Conservation (phyloP, 2,329 filamentous ascomycete genomes). For the Blastomyces percursus region DNA sequence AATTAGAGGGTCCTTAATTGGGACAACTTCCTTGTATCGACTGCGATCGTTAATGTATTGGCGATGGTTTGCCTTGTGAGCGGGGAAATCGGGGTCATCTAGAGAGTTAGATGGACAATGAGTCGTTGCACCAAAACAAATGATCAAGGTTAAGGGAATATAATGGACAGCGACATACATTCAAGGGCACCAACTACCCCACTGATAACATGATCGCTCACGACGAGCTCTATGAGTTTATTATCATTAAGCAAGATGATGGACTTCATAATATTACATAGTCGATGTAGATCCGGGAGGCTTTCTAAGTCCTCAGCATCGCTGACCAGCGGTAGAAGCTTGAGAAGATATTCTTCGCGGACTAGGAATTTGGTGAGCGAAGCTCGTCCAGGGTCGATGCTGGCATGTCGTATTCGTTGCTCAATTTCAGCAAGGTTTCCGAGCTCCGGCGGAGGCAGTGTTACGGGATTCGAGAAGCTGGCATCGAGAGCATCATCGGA, state of each 20-base stretch:
- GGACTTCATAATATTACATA: conserved; percentile 98
- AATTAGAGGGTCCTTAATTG: conserved; percentile 71
- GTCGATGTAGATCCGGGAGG: conserved; percentile 69
- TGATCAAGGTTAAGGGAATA: neutral
- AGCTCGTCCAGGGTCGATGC: conserved; percentile 59
- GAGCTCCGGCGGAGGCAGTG: conserved; percentile 69
- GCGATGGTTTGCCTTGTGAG: conserved; percentile 93
- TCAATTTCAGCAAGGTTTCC: conserved; percentile 77
- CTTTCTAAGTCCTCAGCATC: conserved; percentile 89
- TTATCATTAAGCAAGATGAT: conserved; percentile 92
- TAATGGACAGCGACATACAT: conserved; percentile 40
- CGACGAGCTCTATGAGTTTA: conserved; percentile 83
- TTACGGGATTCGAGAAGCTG: conserved; percentile 53
- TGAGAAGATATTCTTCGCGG: conserved; percentile 72
- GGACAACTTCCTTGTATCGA: conserved; percentile 91
- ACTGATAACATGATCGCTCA: conserved; percentile 77
- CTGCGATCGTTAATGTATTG: conserved; percentile 83
- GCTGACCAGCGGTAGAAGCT: conserved; percentile 73
- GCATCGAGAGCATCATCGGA: conserved; percentile 76
- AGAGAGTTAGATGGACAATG: conserved; percentile 16
- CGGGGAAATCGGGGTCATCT: conserved; percentile 93
- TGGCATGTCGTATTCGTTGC: conserved; percentile 67
- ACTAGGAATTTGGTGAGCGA: conserved; percentile 80
- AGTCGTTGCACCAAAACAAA: conserved; percentile 18
- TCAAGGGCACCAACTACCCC: conserved; percentile 93